phyloP scores from a whole-genome alignment of 2,329 filamentous ascomycete genomes.

The Talaromyces sp. region DNA sequence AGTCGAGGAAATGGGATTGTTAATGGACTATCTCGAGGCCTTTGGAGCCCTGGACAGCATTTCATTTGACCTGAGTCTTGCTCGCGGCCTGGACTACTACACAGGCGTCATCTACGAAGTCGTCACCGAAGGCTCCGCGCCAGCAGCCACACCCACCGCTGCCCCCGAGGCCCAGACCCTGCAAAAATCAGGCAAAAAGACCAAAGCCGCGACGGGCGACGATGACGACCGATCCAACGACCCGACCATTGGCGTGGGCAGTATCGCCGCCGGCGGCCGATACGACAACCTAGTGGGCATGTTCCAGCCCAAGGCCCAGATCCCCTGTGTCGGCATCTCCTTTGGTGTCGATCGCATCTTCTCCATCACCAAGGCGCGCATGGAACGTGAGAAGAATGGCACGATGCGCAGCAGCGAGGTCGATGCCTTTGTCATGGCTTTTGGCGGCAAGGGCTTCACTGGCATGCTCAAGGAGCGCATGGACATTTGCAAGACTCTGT shows the following conservation, averaged over 20 bases:
- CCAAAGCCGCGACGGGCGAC: conserved; percentile 46
- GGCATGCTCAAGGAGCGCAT: conserved; percentile 81
- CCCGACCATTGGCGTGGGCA: conserved; percentile 78
- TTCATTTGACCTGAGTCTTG: conserved; percentile 85
- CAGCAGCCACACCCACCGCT: conserved; percentile 42
- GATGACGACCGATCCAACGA: conserved; percentile 71
- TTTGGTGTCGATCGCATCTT: conserved; percentile 96
- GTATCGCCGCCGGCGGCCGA: conserved; percentile 81
- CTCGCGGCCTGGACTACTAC: conserved; percentile 88
- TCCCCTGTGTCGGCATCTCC: conserved; percentile 87
- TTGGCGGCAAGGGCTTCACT: conserved; percentile 79
- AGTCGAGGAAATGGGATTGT: conserved; percentile 71
- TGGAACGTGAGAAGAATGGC: conserved; percentile 55
- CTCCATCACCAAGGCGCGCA: conserved; percentile 76
- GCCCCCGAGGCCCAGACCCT: conserved; percentile 31
- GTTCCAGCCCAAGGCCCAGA: conserved; percentile 80
- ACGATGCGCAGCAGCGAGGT: conserved; percentile 66
- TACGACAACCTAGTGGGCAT: conserved; percentile 93
- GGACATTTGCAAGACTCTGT: conserved; percentile 68
- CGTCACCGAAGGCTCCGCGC: conserved; percentile 73
- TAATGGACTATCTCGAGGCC: conserved; percentile 77
- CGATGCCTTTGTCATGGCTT: conserved; percentile 92
- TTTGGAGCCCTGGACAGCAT: conserved; percentile 69
- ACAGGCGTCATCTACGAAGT: conserved; percentile 90
- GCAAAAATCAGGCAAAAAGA: conserved; percentile 38